Evolutionary conservation across 768 basidiomycete genomes (phyloP).

Genomic region (Phlebiopsis flavidoalba): DNA sequence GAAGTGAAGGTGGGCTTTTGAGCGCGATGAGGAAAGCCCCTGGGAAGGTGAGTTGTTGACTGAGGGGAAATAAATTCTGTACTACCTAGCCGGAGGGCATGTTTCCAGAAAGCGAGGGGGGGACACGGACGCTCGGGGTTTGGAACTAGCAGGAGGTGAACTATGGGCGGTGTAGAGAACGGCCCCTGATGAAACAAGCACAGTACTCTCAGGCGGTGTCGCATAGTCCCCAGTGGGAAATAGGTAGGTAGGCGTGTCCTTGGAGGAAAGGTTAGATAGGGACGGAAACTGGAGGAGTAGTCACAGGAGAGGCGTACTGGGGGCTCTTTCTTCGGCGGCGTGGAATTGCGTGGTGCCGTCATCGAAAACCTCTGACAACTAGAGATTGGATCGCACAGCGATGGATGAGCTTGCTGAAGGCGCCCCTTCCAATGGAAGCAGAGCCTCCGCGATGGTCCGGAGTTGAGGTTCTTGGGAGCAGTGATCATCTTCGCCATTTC

Average conservation of each 20-base stretch:
- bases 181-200: slow-evolving; percentile 30
- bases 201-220: slow-evolving; percentile 47
- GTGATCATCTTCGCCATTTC: slow-evolving; percentile 75
- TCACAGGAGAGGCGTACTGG: slow-evolving; percentile 55
- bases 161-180: slow-evolving; percentile 49
- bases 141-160: slow-evolving; percentile 37
- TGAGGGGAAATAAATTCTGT: slow-evolving; percentile 11
- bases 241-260: slow-evolving; percentile 71
- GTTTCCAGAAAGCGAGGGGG: slow-evolving; percentile 50
- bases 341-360: slow-evolving; percentile 22
- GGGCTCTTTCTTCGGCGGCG: slow-evolving; percentile 47
- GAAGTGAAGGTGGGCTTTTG: slow-evolving; percentile 28
- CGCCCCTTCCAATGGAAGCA: slow-evolving; percentile 36
- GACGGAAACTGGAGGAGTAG: slow-evolving; percentile 45
- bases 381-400: slow-evolving; percentile 32
- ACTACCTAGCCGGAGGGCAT: slow-evolving; percentile 29
- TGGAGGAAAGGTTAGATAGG: slow-evolving; percentile 33
- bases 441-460: slow-evolving; percentile 45
- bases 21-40: slow-evolving; percentile 19
- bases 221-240: slow-evolving; percentile 81
- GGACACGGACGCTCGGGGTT: slow-evolving; percentile 30
- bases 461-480: slow-evolving; percentile 46
- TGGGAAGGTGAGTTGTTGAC: slow-evolving; percentile 14
- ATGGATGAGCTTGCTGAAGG: slow-evolving; percentile 47
- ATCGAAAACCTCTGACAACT: slow-evolving; percentile 23